These are phyloP conservation scores for Pseudocercospora ulei DNA, from an alignment of 2,329 filamentous ascomycete species.

Conservation along the genomic window DNA sequence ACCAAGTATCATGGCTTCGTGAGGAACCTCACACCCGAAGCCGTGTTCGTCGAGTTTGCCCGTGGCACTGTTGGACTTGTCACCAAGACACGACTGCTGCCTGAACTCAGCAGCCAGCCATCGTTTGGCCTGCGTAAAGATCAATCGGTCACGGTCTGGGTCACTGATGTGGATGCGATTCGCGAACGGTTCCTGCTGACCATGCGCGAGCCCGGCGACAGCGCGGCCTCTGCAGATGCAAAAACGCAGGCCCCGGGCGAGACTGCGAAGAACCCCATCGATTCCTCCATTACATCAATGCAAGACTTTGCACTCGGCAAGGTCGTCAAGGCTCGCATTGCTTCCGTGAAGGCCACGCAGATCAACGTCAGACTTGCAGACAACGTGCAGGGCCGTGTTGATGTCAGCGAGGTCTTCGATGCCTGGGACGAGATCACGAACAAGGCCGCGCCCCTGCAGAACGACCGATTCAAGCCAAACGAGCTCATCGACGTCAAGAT, in stretches of 20 bases:
- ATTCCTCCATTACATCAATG: slow-evolving; percentile 53
- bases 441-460: slow-evolving; percentile 65
- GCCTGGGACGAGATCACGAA: slow-evolving; percentile 77
- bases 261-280: slow-evolving; percentile 51
- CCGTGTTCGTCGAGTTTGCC: slow-evolving; percentile 80
- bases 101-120: slow-evolving; percentile 56
- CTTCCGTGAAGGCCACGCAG: slow-evolving; percentile 82
- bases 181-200: slow-evolving; percentile 60
- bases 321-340: slow-evolving; percentile 64
- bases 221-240: no score
- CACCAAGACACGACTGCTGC: slow-evolving; percentile 65
- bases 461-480: slow-evolving; percentile 55
- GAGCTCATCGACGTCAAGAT: slow-evolving; percentile 65
- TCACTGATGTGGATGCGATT: slow-evolving; percentile 62
- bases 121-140: slow-evolving; percentile 70
- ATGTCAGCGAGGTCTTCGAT: slow-evolving; percentile 84
- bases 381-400: slow-evolving; percentile 83
- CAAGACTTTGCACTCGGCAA: slow-evolving; percentile 66
- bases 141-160: slow-evolving; percentile 63
- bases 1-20: slow-evolving; percentile 67
- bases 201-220: slow-evolving; percentile 40
- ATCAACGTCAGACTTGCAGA: slow-evolving; percentile 82
- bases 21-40: slow-evolving; percentile 69
- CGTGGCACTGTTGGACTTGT: slow-evolving; percentile 67
- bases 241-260: not conserved